phyloP scores from a whole-genome alignment of 306 rosid species.

The Cicer cuneatum region DNA sequence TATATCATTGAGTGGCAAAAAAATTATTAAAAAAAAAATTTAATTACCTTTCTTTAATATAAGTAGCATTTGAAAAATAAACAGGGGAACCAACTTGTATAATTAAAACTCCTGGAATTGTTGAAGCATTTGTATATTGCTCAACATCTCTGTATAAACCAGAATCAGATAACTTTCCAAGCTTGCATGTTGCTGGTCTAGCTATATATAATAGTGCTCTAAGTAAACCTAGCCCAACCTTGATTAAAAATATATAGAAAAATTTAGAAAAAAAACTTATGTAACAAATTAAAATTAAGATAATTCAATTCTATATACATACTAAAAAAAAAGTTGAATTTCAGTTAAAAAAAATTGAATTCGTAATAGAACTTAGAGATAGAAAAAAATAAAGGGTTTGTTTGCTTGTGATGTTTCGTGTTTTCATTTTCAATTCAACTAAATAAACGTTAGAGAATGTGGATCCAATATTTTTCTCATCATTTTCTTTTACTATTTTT shows the following conservation, averaged over 20 bases:
- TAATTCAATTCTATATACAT: not conserved
- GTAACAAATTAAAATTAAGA: not conserved
- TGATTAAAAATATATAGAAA: slow-evolving; percentile 15
- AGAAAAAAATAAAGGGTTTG: not conserved
- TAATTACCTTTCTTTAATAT: slow-evolving; percentile 75
- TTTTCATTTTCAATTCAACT: too few species aligned
- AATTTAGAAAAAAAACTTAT: not conserved
- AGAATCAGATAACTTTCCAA: slow-evolving; percentile 67
- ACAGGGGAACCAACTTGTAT: slow-evolving; percentile 87
- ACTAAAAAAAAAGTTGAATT: not conserved
- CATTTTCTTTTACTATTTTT: too few species aligned
- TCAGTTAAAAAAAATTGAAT: too few species aligned
- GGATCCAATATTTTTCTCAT: too few species aligned
- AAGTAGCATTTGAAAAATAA: slow-evolving; percentile 74
- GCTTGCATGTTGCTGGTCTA: slow-evolving; percentile 79
- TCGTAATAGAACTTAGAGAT: not conserved
- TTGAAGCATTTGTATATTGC: slow-evolving; percentile 60
- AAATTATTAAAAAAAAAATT: not conserved
- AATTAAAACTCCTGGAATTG: slow-evolving; percentile 56
- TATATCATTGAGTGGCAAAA: not conserved
- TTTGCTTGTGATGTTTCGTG: too few species aligned
- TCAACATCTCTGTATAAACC: slow-evolving; percentile 66
- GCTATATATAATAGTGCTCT: slow-evolving; percentile 86
- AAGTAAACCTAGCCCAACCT: slow-evolving; percentile 71
- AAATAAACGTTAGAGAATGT: too few species aligned